Base-by-base conservation (phyloP, 1,139 yeast genomes). In the Suhomyces anneliseae region DNA sequence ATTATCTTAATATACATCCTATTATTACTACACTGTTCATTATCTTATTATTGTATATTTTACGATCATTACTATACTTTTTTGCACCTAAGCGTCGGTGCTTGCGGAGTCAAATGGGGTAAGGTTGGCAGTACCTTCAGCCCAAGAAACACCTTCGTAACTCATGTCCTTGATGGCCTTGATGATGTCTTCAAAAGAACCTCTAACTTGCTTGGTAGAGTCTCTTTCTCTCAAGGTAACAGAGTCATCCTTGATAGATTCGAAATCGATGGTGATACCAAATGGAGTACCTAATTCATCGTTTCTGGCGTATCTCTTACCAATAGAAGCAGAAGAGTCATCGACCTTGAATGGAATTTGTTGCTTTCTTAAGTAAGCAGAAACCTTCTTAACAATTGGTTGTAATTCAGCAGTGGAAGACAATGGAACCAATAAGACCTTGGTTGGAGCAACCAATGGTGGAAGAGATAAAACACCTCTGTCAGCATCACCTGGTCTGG, bases 251-350 rank as follows among this genome's bases (percentile, higher is more conserved):
- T 87, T 83, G 53, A 87, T 82, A 45, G 97, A 86, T 56, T 95
- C 98, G 69, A 95, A 95, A 72, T 95, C 99, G 60, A 95, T 87
- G 56, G 99, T 95, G 69, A 95, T 83, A 70, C 99, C 99, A 65
- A 93, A 95, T 59, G 99, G 99, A 49, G 99, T 95, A 70, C 99
- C 99, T 68, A 95, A 82, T 75, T 95, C 99, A 70, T 95, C 99
- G 69, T 95, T 95, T 78, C 99, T 89, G 53, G 99, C 92, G 64
- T 95, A 95, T 76, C 99, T 87, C 78, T 92, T 90, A 75, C 99
- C 99, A 61, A 95, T 93, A 31, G 98, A 90, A 34, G 97, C 98
- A 62, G 96, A 87, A 14, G 98, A 90, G 68, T 95, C 99, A 68
- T 95, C 99, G 49, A 92, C 86, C 79, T 92, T 93, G 79, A 92